Evolutionary conservation across 768 basidiomycete genomes (phyloP).

Genomic region (Boletus vermiculosoides): DNA sequence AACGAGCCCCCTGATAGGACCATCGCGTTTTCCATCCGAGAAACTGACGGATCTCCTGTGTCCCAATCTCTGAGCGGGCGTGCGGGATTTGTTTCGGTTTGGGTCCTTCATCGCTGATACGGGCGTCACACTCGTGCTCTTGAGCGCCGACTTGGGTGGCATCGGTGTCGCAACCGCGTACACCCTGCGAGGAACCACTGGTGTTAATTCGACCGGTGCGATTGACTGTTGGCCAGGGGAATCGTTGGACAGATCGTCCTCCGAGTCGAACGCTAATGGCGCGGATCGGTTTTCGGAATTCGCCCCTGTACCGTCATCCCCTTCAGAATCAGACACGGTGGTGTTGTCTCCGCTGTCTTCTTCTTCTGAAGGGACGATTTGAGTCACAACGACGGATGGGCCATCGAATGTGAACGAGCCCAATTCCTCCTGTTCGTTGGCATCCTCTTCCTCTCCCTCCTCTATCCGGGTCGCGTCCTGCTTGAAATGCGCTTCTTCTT

Average conservation of each 20-base stretch:
- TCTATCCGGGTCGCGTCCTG: conserved; percentile 41
- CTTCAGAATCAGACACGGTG: conserved; percentile 39
- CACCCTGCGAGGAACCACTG: conserved; percentile 16
- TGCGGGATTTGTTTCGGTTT: conserved; percentile 48
- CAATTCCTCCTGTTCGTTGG: conserved; percentile 65
- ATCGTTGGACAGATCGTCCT: conserved; percentile 37
- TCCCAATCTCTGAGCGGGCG: conserved; percentile 47
- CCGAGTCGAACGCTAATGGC: conserved; percentile 28
- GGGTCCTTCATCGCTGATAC: conserved; percentile 56
- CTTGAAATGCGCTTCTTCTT: conserved; percentile 15
- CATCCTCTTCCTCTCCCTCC: conserved; percentile 43
- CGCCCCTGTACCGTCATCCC: conserved; percentile 16
- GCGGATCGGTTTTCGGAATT: conserved; percentile 9
- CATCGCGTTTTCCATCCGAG: conserved; percentile 88
- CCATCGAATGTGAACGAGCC: conserved; percentile 74
- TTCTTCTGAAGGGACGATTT: conserved; percentile 45
- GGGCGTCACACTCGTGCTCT: conserved; percentile 51
- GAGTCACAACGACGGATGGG: conserved; percentile 50
- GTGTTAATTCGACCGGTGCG: conserved; percentile 17
- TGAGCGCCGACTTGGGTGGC: conserved; percentile 41
- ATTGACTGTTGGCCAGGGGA: conserved; percentile 5
- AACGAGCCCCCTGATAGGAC: conserved; percentile 74
- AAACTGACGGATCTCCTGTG: conserved; percentile 92
- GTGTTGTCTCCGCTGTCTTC: conserved; percentile 38
- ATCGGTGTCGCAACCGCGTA: conserved; percentile 24